Percentiles rank a stretch among this genome's conserved stretches.
phyloP scores from a whole-genome alignment of 306 rosid genomes.

The Cicer judaicum region DNA sequence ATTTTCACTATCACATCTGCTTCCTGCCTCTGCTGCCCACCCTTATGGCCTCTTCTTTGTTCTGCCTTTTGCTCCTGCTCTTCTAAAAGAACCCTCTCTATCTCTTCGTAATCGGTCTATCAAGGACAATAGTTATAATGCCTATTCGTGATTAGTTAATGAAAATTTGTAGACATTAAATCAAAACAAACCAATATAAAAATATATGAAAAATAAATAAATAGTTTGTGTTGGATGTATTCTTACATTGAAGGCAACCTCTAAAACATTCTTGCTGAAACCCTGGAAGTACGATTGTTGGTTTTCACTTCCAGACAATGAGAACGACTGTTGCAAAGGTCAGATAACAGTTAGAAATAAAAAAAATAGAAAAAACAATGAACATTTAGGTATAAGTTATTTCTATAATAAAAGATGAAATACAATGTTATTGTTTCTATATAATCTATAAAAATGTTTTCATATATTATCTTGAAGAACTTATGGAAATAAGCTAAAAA shows the following conservation, averaged over 20 bases:
- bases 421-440: too few species aligned
- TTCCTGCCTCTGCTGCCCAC: slow-evolving; percentile 1
- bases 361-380: too few species aligned
- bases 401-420: too few species aligned
- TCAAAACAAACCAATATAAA: background rate
- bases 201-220: too few species aligned
- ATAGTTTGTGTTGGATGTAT: background rate
- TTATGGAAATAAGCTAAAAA: too few species aligned
- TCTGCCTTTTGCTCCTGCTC: background rate
- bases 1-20: slow-evolving; percentile 36
- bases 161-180: background rate
- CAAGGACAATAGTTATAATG: background rate
- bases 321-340: slow-evolving; percentile 29
- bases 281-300: slow-evolving; percentile 35
- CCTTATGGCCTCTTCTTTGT: background rate
- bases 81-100: slow-evolving; percentile 33
- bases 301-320: background rate
- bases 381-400: too few species aligned
- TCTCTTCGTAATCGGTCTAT: slow-evolving; percentile 37
- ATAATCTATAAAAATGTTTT: too few species aligned
- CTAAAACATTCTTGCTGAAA: slow-evolving; percentile 34
- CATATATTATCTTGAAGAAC: too few species aligned
- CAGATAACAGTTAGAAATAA: background rate
- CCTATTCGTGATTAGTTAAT: background rate
- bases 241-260: slow-evolving; percentile 47